phyloP scores from a whole-genome alignment of 1,284 basidiomycete genomes.

The Naganishia sp. region DNA sequence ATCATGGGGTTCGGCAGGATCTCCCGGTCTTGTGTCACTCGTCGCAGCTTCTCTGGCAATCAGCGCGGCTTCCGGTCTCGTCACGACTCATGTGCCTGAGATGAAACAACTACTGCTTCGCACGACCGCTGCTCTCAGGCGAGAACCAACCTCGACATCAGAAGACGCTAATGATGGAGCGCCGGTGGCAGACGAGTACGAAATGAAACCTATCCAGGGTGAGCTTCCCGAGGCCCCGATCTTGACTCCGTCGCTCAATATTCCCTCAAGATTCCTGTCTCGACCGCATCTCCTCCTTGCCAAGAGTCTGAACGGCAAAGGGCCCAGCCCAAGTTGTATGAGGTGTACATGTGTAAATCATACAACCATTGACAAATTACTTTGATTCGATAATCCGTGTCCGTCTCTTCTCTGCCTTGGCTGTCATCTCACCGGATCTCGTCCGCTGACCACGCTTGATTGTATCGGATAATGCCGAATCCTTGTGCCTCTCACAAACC shows the following conservation, averaged over 20 bases:
- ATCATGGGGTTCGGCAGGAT: slow-evolving; percentile 39
- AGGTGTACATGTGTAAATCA: no score
- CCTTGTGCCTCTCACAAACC: slow-evolving; percentile 34
- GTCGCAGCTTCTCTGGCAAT: slow-evolving; percentile 37
- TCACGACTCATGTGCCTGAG: slow-evolving; percentile 23
- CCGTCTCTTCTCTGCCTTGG: slow-evolving; percentile 54
- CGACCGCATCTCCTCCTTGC: slow-evolving; percentile 20
- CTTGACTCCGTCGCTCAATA: background rate
- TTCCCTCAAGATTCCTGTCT: slow-evolving; percentile 3
- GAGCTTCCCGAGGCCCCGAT: background rate
- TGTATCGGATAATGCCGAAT: slow-evolving; percentile 29
- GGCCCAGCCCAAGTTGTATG: no score
- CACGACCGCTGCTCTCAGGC: background rate
- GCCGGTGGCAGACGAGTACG: background rate
- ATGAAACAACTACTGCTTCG: background rate
- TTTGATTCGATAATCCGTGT: slow-evolving; percentile 48
- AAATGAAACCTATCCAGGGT: slow-evolving; percentile 21
- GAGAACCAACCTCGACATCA: background rate
- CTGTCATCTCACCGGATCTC: slow-evolving; percentile 46
- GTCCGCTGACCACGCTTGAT: slow-evolving; percentile 48
- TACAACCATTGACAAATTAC: no score
- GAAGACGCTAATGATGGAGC: background rate
- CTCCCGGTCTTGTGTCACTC: slow-evolving; percentile 36
- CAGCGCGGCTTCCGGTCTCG: slow-evolving; percentile 33
- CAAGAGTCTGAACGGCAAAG: background rate